phyloP scores from a whole-genome alignment of 2,329 filamentous ascomycete genomes.

The Orbilia javanica region DNA sequence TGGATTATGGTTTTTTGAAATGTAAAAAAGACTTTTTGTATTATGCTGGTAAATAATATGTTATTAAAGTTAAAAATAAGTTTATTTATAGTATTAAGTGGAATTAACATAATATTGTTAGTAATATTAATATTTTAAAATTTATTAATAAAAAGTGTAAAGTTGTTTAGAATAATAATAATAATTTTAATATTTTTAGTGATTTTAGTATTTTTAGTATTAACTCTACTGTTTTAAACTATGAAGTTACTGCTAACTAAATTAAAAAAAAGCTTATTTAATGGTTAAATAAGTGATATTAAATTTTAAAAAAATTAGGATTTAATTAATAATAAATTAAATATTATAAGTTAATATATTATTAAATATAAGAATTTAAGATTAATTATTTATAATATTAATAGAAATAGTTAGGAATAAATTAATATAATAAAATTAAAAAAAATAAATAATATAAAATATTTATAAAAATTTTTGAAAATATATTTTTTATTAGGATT shows the following conservation, averaged over 20 bases:
- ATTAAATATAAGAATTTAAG: not conserved
- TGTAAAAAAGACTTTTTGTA: no score
- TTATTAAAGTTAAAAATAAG: not conserved
- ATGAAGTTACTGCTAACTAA: no score
- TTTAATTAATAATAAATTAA: not conserved
- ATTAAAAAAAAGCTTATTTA: no score
- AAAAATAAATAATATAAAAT: no score
- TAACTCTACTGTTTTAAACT: no score
- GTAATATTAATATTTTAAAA: no score
- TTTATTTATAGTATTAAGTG: not conserved
- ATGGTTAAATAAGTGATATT: not conserved
- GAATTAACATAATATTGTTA: not conserved
- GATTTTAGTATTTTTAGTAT: no score
- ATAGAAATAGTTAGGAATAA: not conserved
- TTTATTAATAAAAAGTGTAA: not conserved
- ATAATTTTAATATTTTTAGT: constrained; percentile 16
- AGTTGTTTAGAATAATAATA: not conserved
- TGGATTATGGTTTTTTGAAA: not conserved
- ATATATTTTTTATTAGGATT: constrained; percentile 2
- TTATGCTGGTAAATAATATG: not conserved
- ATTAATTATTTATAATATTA: not conserved
- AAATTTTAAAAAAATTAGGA: not conserved
- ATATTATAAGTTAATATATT: constrained; percentile 1
- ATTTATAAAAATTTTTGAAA: not conserved
- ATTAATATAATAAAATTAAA: constrained; percentile 6